Evolutionary conservation across 441 rosid genomes (phyloP), one percentile per base, ranked within the genome.

Genomic region (Theobroma grandiflorum): DNA sequence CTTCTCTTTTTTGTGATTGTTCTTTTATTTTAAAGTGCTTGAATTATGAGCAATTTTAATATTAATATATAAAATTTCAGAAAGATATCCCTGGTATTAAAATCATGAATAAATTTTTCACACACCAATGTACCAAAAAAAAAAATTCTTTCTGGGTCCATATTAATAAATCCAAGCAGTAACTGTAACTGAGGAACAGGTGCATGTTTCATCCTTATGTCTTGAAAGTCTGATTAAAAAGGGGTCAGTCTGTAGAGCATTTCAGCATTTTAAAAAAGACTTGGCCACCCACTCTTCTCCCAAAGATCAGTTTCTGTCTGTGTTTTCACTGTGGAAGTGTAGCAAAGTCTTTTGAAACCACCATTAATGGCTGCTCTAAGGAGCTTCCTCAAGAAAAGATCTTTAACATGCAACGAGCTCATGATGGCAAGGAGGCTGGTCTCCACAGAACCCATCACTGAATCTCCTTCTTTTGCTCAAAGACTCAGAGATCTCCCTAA

Each of bases 401-500:
- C 85, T 9, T 68, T 79, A 72, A 16, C 83, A 9, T 69, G 83
- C 77, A 78, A 79, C 66, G 80, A 78, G 42, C 45, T 69, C 33
- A 65, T 67, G 69, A 16, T 71, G 59, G 1, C 70, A 20, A 85
- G 83, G 78, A 88, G 85, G 52, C 67, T 87, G 31, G 75, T 88
- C 82, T 85, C 95, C 62, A 72, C 96, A 7, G 84, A 85, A 65
- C 76, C 86, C 47, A 75, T 52, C 59, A 71, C 68, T 50, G 84
- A 82, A 75, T 71, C 93, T 76, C 20, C 92, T 11, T 84, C 94
- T 61, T 90, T 92, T 50, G 86, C 88, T 64, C 90, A 90, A 52
- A 88, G 94, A 79, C 73, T 91, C 75, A 87, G 95, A 78, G 91
- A 93, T 84, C 93, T 94, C 38, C 95, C 96, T 64, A 91, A 89